Evolutionary conservation across 768 basidiomycete genomes (phyloP), one percentile per base, ranked within the genome.

Genomic region (Sarcodon aspratus): DNA sequence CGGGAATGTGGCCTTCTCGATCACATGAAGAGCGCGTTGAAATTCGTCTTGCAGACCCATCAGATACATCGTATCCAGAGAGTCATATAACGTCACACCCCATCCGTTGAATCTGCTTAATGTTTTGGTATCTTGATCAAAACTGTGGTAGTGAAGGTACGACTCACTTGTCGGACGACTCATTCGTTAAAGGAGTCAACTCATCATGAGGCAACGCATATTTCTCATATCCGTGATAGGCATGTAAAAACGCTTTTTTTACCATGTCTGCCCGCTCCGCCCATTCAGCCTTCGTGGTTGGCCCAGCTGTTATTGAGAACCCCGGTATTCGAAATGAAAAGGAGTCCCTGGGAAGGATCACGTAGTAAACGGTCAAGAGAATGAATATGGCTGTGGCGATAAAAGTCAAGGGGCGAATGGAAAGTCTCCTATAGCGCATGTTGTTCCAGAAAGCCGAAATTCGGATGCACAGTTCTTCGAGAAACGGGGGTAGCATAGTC

Each of bases 41-140:
- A 81, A 93, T 61, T 92, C 85, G 6, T 77, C 75, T 8, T 77
- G 58, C 6, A 92, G 67, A 12, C 72, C 83, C 78, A 93, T 82
- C 18, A 96, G 66, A 9, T 85, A 65, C 72, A 94, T 82, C 0
- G 88, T 89, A 58, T 93, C 90, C 3, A 94, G 69, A 7, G 88
- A 79, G 60, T 94, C 92, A 48, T 86, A 76, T 46, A 77, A 72
- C 6, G 85, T 80, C 2, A 84, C 77, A 21, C 82, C 84, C 85
- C 85, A 88, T 3, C 80, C 82, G 59, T 86, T 86, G 61, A 85
- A 83, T 49, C 84, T 27, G 5, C 21, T 27, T 27, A 27, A 27
- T 27, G 21, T 86, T 52, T 7, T 9, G 17, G 12, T n/a, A 43
- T 42, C 8, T 15, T 36, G 38, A 36, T 36, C 21, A 42, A 3